A percentile compares a stretch with the other conserved stretches of the same genome.
phyloP scores from a whole-genome alignment of 2,329 filamentous ascomycete genomes.

The Ophiostoma populinum region DNA sequence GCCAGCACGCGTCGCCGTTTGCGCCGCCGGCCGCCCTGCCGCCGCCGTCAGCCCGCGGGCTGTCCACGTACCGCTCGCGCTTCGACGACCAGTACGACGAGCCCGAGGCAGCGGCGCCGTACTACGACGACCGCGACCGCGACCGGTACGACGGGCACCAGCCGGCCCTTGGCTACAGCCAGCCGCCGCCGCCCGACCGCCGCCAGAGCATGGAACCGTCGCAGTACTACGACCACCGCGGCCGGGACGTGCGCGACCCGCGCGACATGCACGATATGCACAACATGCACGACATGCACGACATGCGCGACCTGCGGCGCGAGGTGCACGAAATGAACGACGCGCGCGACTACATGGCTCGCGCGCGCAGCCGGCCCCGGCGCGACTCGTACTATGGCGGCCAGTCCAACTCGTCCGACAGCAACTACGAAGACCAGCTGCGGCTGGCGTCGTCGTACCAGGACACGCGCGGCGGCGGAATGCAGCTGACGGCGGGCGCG shows the following conservation, averaged over 20 bases:
- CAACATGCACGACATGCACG: too few species aligned
- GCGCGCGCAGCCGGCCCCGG: slow-evolving; percentile 17
- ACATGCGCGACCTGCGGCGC: too few species aligned
- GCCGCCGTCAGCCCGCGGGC: background rate
- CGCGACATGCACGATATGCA: too few species aligned
- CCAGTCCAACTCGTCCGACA: slow-evolving; percentile 17
- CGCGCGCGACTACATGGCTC: too few species aligned
- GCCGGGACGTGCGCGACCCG: too few species aligned
- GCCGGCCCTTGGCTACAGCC: too few species aligned
- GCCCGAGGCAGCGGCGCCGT: slow-evolving; percentile 19
- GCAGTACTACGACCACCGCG: slow-evolving; percentile 20
- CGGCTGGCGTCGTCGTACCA: slow-evolving; percentile 32
- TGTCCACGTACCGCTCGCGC: background rate
- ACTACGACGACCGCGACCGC: slow-evolving; percentile 22
- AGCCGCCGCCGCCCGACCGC: slow-evolving; percentile 11
- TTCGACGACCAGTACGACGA: slow-evolving; percentile 21
- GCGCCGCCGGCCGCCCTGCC: slow-evolving; percentile 15
- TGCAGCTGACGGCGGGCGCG: slow-evolving; percentile 35
- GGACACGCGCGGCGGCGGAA: slow-evolving; percentile 29
- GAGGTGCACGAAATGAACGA: too few species aligned
- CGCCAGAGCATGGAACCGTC: slow-evolving; percentile 21
- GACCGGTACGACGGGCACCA: too few species aligned
- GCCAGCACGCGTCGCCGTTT: slow-evolving; percentile 17
- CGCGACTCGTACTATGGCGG: slow-evolving; percentile 25
- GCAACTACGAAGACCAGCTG: slow-evolving; percentile 24